Evolutionary conservation across 768 basidiomycete genomes (phyloP), one percentile per base, ranked within the genome.

Genomic region (Boletus pseudo-olivaceus): DNA sequence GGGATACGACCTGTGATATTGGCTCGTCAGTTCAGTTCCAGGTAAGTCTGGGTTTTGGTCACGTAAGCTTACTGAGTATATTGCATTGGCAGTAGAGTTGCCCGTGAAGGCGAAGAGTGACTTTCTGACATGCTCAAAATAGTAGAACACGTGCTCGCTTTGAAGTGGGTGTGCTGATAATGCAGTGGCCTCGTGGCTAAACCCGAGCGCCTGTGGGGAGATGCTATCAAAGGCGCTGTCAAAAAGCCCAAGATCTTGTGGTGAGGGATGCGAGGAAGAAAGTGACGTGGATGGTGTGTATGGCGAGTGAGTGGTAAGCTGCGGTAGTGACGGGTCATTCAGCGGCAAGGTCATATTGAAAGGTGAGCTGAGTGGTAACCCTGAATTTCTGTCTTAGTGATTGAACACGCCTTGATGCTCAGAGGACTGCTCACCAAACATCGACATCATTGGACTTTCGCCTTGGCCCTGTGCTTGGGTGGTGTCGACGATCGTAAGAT

Each of bases 91-190:
- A 49, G 87, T 77, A 8, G 78, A 67, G 54, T 82, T 83, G 11
- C 82, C 80, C 35, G 82, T 78, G 64, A 89, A 88, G 38, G 82
- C 75, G 59, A 82, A 84, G 62, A 89, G 84, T 54, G 84, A 72
- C 60, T 80, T 80, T 20, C 82, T 81, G 56, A 90, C 84, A 55
- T 85, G 77, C 49, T 82, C 80, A 66, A 92, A 90, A 69, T 90
- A 91, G 69, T 90, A 87, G 61, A 83, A 72, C 49, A 88, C 80
- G 57, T 84, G 79, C 35, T 83, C 80, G 51, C 79, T 76, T 59
- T 82, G 80, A 38, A 79, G 67, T 51, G 71, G 73, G 57, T 80
- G 77, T 38, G 70, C 70, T 27, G 72, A 55, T 49, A 77, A 57
- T 14, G 60, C 53, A 30, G 53, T 49, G 15, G 47, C 5, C 26